Evolutionary conservation across 805 yeast species (phyloP).

Genomic region (Blastobotrys peoriensis): DNA sequence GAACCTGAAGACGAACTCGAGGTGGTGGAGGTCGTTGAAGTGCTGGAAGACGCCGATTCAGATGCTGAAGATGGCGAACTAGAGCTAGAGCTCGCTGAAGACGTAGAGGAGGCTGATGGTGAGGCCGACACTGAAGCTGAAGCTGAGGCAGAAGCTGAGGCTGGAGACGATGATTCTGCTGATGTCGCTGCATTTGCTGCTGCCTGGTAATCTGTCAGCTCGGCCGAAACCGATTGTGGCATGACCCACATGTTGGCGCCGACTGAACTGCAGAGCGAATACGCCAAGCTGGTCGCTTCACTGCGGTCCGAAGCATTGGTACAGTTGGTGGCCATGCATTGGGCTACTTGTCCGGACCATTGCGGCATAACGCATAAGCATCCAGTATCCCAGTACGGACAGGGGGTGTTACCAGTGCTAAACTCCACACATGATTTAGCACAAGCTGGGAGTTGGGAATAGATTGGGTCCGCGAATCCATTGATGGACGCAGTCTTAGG

Average conservation of each 20-base stretch:
- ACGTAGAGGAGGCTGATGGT: background rate
- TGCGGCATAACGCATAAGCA: slow-evolving; percentile 49
- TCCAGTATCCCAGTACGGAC: slow-evolving; percentile 50
- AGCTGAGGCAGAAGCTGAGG: slow-evolving; percentile 6
- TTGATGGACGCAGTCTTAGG: slow-evolving; percentile 43
- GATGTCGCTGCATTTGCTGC: slow-evolving; percentile 6
- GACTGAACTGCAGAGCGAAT: slow-evolving; percentile 37
- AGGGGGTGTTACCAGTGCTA: slow-evolving; percentile 36
- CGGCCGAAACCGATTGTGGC: slow-evolving; percentile 38
- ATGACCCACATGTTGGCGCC: slow-evolving; percentile 43
- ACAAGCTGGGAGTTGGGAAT: slow-evolving; percentile 35
- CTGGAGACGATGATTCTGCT: slow-evolving; percentile 6
- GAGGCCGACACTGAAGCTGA: slow-evolving; percentile 3
- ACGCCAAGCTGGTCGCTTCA: slow-evolving; percentile 32
- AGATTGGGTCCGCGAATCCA: slow-evolving; percentile 45
- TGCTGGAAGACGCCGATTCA: no score
- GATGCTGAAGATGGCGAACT: background rate
- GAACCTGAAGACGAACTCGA: background rate
- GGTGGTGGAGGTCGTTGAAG: background rate
- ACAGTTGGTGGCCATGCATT: slow-evolving; percentile 38
- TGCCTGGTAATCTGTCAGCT: slow-evolving; percentile 29
- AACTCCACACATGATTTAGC: slow-evolving; percentile 38
- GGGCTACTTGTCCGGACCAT: slow-evolving; percentile 43
- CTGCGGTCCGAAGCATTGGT: slow-evolving; percentile 32
- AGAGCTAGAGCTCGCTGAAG: slow-evolving; percentile 4